phyloP scores from a whole-genome alignment of 345 rosid species.

The Alliaria petiolata region DNA sequence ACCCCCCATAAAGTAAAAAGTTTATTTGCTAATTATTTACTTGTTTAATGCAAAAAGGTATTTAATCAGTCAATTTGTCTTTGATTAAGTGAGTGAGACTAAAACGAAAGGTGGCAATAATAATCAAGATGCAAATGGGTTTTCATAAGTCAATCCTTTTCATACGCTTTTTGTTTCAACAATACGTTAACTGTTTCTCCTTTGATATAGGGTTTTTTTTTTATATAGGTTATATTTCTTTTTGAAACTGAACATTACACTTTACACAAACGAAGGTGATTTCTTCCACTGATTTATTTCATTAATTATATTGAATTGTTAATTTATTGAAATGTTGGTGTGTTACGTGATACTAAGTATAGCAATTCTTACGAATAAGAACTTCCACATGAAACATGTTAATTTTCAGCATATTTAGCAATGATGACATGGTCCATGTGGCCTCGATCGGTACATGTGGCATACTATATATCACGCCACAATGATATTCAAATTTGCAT shows the following conservation, averaged over 20 bases:
- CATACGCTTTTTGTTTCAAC: constrained; percentile 12
- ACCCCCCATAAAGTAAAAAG: constrained; percentile 13
- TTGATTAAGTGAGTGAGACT: constrained; percentile 13
- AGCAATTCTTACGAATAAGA: neutral
- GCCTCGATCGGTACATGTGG: neutral
- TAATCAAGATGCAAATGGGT: constrained; percentile 11
- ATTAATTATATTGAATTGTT: neutral
- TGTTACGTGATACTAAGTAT: constrained; percentile 2
- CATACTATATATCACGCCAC: neutral
- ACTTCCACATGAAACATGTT: constrained; percentile 5
- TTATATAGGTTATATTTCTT: neutral
- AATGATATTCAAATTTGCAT: constrained; percentile 1
- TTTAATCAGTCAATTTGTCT: neutral
- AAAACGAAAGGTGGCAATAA: constrained; percentile 6
- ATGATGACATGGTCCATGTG: constrained; percentile 15
- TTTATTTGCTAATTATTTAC: constrained; percentile 2
- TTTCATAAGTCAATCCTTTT: constrained; percentile 18
- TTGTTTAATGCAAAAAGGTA: neutral
- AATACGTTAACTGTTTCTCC: constrained; percentile 10
- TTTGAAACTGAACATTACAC: neutral
- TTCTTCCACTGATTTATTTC: neutral
- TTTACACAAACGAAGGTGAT: neutral
- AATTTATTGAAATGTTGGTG: neutral
- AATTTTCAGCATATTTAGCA: constrained; percentile 10
- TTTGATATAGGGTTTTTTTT: neutral